Base-by-base conservation (phyloP, 2,329 filamentous ascomycete species). In the Mycosphaerella sp. region DNA sequence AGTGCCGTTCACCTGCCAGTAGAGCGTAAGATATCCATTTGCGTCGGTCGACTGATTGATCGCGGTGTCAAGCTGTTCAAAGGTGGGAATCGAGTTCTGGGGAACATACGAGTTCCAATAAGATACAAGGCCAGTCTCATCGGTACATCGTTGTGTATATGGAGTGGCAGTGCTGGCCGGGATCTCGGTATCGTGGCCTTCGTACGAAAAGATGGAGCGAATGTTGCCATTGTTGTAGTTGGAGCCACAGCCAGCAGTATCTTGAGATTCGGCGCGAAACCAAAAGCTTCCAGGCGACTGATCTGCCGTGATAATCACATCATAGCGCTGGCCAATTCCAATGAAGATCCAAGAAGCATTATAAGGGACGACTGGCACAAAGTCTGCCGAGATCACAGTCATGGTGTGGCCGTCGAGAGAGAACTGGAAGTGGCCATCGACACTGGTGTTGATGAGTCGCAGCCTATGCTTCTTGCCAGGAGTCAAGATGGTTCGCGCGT, bases 391-490 rank as follows among this genome's bases (percentile, higher is more conserved):
- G 12, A 70, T 67, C 44, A 71, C 65, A 12, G 63, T 62, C 56
- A 71, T 62, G 16, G 44, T 53, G 55, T 69, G 67, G 43, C 54
- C 50, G 54, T 70, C 67, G 59, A 64, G 64, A 55, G 43, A 67
- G 64, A 68, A 71, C 53, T 62, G 64, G 58, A 75, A 73, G 53
- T 70, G 70, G 30, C 68, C 70, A 52, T 73, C 72, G 9, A 73
- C 66, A 13, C 69, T 71, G 12, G 67, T 68, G 60, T 77, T 78
- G 61, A 77, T 67, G 30, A 77, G 53, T 35, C 70, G 65, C 30
- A 77, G 59, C 40, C 69, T 63, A 56, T 76, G 70, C 55, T 67
- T 72, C 59, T 71, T 70, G 45, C 70, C 70, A 9, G 59, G 54
- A 48, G 28, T 63, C 57, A 66, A 62, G 12, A 68, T 62, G 21